Evolutionary conservation across 176 grass and related monocot genomes (phyloP).

Genomic region (Secale cereale): DNA sequence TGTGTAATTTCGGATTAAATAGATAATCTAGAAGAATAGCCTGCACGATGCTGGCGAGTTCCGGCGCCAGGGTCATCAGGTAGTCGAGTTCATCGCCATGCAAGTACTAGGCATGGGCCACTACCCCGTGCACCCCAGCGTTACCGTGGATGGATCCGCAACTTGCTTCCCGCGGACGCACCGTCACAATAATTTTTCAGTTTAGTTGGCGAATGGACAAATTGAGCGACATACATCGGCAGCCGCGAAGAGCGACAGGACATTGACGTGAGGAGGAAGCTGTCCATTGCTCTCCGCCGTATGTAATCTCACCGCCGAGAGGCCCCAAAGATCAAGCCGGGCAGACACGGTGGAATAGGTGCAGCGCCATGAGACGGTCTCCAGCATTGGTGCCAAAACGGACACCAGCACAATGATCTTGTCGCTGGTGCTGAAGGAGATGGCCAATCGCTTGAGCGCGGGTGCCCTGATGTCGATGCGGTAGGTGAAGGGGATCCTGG

Average conservation of each 20-base stretch:
- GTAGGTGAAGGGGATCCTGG: not conserved
- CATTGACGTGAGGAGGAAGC: not conserved
- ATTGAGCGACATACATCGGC: not conserved
- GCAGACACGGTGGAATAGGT: not conserved
- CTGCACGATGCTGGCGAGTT: too few species aligned
- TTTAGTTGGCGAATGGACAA: not conserved
- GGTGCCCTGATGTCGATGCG: not conserved
- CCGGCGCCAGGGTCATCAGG: too few species aligned
- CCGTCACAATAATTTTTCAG: too few species aligned
- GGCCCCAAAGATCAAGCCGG: not conserved
- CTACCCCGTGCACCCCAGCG: too few species aligned
- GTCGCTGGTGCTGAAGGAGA: not conserved
- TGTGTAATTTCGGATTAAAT: too few species aligned
- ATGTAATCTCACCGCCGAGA: not conserved
- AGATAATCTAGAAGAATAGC: too few species aligned
- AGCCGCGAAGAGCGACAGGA: not conserved
- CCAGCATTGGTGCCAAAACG: not conserved
- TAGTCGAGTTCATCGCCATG: too few species aligned
- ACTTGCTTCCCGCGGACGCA: too few species aligned
- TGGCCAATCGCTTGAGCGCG: not conserved
- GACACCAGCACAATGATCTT: not conserved
- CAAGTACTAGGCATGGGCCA: too few species aligned
- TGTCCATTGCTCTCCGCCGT: not conserved
- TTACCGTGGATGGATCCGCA: too few species aligned
- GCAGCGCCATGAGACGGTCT: not conserved